Percentiles rank a stretch among this genome's conserved stretches.
phyloP scores from a whole-genome alignment of 345 rosid species.

The Brassica nigra region DNA sequence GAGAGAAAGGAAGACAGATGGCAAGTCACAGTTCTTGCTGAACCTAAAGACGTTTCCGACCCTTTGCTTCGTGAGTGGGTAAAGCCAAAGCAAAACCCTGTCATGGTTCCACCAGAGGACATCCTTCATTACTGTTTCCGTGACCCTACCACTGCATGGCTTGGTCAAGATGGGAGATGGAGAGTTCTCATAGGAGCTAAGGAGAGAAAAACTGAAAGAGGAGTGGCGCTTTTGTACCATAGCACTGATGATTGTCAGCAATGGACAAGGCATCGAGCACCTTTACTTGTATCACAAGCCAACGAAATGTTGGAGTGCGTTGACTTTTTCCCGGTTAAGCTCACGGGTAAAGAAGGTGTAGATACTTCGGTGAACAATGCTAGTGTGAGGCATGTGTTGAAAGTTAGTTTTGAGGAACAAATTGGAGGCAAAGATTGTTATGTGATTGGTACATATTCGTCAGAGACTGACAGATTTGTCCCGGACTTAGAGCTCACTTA shows the following conservation, averaged over 20 bases:
- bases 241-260: slow-evolving; percentile 54
- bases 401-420: slow-evolving; percentile 42
- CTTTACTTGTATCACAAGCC: slow-evolving; percentile 41
- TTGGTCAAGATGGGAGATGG: slow-evolving; percentile 61
- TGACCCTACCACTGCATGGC: slow-evolving; percentile 74
- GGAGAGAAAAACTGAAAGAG: slow-evolving; percentile 35
- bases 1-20: slow-evolving; percentile 40
- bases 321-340: slow-evolving; percentile 59
- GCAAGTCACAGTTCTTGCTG: slow-evolving; percentile 68
- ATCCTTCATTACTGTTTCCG: slow-evolving; percentile 47
- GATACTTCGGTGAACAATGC: slow-evolving; percentile 49
- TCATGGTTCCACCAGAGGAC: slow-evolving; percentile 48
- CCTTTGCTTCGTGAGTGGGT: slow-evolving; percentile 67
- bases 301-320: slow-evolving; percentile 78
- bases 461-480: slow-evolving; percentile 45
- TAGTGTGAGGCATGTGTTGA: slow-evolving; percentile 57
- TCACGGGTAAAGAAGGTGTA: slow-evolving; percentile 41
- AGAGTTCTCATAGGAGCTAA: slow-evolving; percentile 49
- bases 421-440: slow-evolving; percentile 50
- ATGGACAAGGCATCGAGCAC: slow-evolving; percentile 46
- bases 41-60: slow-evolving; percentile 56
- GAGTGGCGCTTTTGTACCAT: slow-evolving; percentile 50
- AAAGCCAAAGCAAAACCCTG: slow-evolving; percentile 55
- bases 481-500: slow-evolving; percentile 50
- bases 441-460: slow-evolving; percentile 52